phyloP scores from a whole-genome alignment of 2,329 filamentous ascomycete species.

The Byssochlamys sp. region DNA sequence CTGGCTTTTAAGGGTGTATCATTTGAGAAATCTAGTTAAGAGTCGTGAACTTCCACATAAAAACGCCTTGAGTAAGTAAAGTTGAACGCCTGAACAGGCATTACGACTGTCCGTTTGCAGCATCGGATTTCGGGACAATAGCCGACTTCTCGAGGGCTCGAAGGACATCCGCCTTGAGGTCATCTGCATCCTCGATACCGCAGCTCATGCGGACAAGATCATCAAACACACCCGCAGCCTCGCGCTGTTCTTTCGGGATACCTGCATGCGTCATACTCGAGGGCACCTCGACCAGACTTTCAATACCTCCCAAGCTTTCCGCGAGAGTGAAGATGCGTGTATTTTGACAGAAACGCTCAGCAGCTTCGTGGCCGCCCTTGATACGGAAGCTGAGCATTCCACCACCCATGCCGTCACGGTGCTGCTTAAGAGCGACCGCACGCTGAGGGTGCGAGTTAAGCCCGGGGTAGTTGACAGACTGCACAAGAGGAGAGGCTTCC shows the following conservation, averaged over 20 bases:
- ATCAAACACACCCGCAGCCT: constrained; percentile 87
- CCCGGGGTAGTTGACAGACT: constrained; percentile 91
- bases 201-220: constrained; percentile 89
- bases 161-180: constrained; percentile 71
- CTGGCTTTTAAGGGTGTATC: background rate
- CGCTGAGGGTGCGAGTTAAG: constrained; percentile 79
- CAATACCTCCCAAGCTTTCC: constrained; percentile 83
- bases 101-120: constrained; percentile 30
- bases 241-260: constrained; percentile 80
- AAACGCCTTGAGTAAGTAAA: background rate
- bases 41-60: background rate
- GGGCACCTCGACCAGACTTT: constrained; percentile 83
- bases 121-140: constrained; percentile 34
- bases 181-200: constrained; percentile 81
- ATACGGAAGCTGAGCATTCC: constrained; percentile 98
- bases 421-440: constrained; percentile 75
- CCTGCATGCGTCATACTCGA: constrained; percentile 95
- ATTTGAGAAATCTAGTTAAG: background rate
- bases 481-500: constrained; percentile 68
- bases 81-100: background rate
- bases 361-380: constrained; percentile 71
- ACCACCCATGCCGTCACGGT: constrained; percentile 86
- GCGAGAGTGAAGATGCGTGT: constrained; percentile 88
- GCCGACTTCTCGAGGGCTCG: constrained; percentile 73
- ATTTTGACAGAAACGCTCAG: constrained; percentile 81